Evolutionary conservation across 2,329 filamentous ascomycete species (phyloP).

Genomic region (Colletotrichum sp.): DNA sequence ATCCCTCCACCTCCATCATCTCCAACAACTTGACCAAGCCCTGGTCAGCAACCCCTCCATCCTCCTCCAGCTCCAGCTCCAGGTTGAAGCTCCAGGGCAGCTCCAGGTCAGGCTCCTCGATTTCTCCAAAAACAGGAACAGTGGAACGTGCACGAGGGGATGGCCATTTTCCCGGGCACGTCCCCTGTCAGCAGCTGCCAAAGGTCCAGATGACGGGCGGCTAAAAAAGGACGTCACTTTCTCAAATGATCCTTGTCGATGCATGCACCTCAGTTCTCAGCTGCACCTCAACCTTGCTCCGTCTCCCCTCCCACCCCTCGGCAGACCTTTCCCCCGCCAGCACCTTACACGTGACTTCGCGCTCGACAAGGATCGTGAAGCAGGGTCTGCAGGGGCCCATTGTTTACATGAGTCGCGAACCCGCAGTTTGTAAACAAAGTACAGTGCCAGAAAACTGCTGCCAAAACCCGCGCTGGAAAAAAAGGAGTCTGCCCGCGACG

Average conservation of each 20-base stretch:
- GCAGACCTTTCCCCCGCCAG: neutral
- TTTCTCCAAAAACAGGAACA: neutral
- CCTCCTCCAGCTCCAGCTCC: neutral
- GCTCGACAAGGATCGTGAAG: neutral
- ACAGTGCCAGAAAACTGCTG: neutral
- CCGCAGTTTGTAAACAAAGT: slow-evolving; percentile 19
- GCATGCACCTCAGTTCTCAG: neutral
- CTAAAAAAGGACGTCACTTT: slow-evolving; percentile 13
- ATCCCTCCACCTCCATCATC: neutral
- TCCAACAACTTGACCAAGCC: neutral
- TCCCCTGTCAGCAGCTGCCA: slow-evolving; percentile 16
- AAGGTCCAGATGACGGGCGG: slow-evolving; percentile 7
- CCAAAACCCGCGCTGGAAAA: neutral
- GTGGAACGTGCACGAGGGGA: neutral
- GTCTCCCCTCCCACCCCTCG: neutral
- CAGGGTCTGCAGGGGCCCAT: slow-evolving; percentile 11
- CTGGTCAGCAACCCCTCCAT: neutral
- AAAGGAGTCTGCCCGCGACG: neutral
- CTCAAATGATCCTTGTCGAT: neutral
- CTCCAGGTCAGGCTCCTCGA: neutral
- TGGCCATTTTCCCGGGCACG: neutral
- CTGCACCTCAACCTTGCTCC: neutral
- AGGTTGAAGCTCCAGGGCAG: neutral
- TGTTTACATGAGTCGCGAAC: slow-evolving; percentile 22
- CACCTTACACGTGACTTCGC: slow-evolving; percentile 14